Evolutionary conservation across 805 yeast genomes (phyloP).

Genomic region (Teunomyces atbi): DNA sequence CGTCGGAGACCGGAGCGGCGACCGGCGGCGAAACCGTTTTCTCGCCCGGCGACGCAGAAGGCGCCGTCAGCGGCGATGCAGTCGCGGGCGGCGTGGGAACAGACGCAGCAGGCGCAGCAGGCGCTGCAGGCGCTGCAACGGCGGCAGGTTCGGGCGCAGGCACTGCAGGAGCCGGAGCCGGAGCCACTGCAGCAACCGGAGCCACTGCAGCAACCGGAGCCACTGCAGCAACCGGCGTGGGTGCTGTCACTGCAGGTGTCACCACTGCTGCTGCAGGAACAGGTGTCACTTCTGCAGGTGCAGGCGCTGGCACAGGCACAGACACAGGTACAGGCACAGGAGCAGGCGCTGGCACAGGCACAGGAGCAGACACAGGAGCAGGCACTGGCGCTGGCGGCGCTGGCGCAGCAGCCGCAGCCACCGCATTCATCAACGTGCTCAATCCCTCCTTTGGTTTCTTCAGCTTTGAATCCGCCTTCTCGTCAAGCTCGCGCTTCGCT

Average conservation of each 20-base stretch:
- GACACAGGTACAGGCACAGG: slow-evolving; percentile 7
- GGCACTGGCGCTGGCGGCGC: slow-evolving; percentile 10
- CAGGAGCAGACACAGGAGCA: slow-evolving; percentile 4
- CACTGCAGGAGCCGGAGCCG: background rate
- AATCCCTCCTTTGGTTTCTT: slow-evolving; percentile 23
- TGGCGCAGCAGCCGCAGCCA: slow-evolving; percentile 16
- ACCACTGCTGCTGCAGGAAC: slow-evolving; percentile 3
- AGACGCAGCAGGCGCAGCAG: slow-evolving; percentile 3
- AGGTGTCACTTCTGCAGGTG: slow-evolving; percentile 8
- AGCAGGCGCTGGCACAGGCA: slow-evolving; percentile 7
- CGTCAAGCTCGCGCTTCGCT: slow-evolving; percentile 39
- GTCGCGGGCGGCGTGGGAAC: slow-evolving; percentile 8
- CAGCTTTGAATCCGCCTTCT: slow-evolving; percentile 30
- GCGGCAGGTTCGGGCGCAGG: slow-evolving; percentile 7
- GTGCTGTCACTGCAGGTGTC: background rate
- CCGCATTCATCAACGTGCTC: slow-evolving; percentile 30
- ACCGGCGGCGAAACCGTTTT: slow-evolving; percentile 3
- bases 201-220: background rate
- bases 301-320: slow-evolving; percentile 5
- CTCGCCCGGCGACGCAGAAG: slow-evolving; percentile 1
- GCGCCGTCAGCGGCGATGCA: slow-evolving; percentile 5
- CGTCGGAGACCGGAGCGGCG: slow-evolving; percentile 16
- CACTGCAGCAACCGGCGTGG: background rate
- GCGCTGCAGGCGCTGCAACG: slow-evolving; percentile 7
- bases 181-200: slow-evolving; percentile 2